Conservation (phyloP, 495 filamentous ascomycete genomes). For the Penicillium odoratum region DNA sequence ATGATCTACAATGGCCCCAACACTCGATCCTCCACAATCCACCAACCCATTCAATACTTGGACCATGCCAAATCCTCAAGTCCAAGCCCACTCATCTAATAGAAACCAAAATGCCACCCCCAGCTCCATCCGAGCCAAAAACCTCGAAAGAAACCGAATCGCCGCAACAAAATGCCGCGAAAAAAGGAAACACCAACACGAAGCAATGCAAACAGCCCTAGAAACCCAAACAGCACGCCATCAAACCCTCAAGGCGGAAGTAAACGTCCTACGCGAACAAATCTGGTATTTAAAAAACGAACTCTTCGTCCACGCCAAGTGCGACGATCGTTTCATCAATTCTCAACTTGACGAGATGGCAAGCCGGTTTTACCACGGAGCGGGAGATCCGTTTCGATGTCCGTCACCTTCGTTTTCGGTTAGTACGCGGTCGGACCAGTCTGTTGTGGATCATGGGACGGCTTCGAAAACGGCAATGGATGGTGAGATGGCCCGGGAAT, state of each 20-base stretch:
- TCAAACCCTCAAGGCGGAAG: slow-evolving; percentile 1
- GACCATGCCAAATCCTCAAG: background rate
- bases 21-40: background rate
- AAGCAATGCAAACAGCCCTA: slow-evolving; percentile 1
- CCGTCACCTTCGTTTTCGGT: slow-evolving; percentile 7
- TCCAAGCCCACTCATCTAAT: background rate
- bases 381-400: background rate
- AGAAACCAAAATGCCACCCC: background rate
- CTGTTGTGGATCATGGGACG: background rate
- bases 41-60: background rate
- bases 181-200: slow-evolving; percentile 9
- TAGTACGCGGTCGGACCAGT: slow-evolving; percentile 7
- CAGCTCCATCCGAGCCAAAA: background rate
- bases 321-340: slow-evolving; percentile 6
- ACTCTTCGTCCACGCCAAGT: slow-evolving; percentile 8
- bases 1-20: background rate
- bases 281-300: slow-evolving; percentile 12
- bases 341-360: slow-evolving; percentile 4
- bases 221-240: background rate
- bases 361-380: background rate
- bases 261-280: background rate
- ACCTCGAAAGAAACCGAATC: slow-evolving; percentile 9
- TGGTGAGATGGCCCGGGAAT: background rate
- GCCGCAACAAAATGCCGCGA: slow-evolving; percentile 10
- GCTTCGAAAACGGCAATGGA: background rate